A percentile compares a stretch with the other conserved stretches of the same genome.
phyloP scores from a whole-genome alignment of 768 basidiomycete species.

The Suillus subaureus region DNA sequence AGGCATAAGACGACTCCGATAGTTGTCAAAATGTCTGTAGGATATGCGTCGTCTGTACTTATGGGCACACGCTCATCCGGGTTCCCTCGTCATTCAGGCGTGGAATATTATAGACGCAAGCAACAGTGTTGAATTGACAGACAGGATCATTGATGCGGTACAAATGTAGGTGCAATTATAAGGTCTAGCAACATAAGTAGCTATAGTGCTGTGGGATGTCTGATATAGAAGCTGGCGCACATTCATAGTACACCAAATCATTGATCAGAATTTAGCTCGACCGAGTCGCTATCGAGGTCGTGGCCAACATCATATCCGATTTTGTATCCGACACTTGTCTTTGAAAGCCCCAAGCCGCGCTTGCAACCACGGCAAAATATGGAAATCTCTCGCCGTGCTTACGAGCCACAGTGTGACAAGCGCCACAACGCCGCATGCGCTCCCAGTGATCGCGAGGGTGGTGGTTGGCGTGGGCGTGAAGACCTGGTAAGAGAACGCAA shows the following conservation, averaged over 20 bases:
- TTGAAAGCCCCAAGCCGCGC: too few relatives aligned
- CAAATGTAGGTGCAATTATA: background rate
- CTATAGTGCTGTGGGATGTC: background rate
- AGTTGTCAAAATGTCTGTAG: too few relatives aligned
- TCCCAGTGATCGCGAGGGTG: conserved; percentile 18
- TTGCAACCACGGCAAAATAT: background rate
- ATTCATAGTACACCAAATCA: background rate
- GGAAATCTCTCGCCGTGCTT: conserved; percentile 1
- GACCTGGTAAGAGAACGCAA: conserved; percentile 26
- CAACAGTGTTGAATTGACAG: background rate
- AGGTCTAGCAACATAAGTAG: background rate
- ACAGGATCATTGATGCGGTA: background rate
- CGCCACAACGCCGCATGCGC: conserved; percentile 18
- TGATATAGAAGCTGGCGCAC: background rate
- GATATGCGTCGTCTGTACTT: too few relatives aligned
- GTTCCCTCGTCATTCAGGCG: background rate
- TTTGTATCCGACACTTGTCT: background rate
- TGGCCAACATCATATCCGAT: background rate
- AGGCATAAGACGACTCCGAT: background rate
- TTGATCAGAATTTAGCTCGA: background rate
- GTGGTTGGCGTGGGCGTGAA: conserved; percentile 20
- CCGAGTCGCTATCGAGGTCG: background rate
- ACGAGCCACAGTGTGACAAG: conserved; percentile 25
- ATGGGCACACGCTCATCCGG: background rate
- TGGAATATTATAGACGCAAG: background rate